These are phyloP conservation scores for Aureobasidium lini DNA, from an alignment of 2,329 filamentous ascomycete species.

Conservation along the genomic window DNA sequence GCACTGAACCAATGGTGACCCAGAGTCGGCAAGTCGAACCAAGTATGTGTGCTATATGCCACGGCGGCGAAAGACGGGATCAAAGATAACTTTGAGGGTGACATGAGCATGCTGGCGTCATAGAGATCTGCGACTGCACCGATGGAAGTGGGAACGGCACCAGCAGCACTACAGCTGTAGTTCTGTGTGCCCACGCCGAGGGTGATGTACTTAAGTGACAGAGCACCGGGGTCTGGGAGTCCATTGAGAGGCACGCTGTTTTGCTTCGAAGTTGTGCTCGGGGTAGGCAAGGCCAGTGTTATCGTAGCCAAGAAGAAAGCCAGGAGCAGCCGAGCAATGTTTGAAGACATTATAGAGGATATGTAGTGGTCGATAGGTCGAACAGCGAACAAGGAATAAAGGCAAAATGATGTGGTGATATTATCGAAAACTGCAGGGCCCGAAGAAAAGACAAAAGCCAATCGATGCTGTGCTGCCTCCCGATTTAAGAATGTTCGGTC, in stretches of 20 bases:
- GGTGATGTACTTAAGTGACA: constrained; percentile 37
- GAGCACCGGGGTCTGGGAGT: not conserved
- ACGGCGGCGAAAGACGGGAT: constrained; percentile 9
- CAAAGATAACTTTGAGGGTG: constrained; percentile 19
- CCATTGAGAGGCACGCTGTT: constrained; percentile 10
- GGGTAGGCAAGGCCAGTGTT: not conserved
- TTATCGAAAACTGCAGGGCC: not conserved
- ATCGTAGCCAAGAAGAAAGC: not conserved
- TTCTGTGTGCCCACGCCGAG: constrained; percentile 62
- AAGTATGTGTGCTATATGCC: constrained; percentile 1
- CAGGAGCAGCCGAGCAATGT: not conserved
- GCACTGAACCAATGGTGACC: constrained; percentile 63
- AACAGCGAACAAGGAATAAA: not conserved
- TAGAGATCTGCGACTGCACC: constrained; percentile 42
- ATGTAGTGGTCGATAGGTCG: not conserved
- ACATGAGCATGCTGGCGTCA: constrained; percentile 32
- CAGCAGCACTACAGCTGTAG: constrained; percentile 50
- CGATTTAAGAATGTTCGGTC: not conserved
- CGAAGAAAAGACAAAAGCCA: not conserved
- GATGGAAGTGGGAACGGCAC: constrained; percentile 32
- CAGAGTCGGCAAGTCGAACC: constrained; percentile 24
- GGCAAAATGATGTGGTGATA: not conserved
- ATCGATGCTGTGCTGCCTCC: constrained; percentile 1
- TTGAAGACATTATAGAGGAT: constrained; percentile 1
- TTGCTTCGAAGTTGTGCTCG: not conserved